Conservation (phyloP, 2,329 filamentous ascomycete species). For the Penicillium palitans region DNA sequence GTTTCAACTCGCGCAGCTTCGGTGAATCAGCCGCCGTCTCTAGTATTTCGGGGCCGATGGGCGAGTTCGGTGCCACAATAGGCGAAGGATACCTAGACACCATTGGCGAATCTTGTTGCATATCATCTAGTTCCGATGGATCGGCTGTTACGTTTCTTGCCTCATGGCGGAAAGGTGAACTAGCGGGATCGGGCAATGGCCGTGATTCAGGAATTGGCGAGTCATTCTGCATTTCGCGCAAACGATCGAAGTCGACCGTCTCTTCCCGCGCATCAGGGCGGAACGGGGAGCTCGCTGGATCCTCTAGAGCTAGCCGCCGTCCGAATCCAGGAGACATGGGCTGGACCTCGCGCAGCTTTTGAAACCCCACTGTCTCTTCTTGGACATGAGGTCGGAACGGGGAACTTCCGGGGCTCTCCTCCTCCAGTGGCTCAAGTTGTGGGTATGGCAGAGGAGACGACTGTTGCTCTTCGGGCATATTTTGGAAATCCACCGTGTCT, state of each 20-base stretch:
- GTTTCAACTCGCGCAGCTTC: constrained; percentile 11
- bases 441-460: constrained; percentile 12
- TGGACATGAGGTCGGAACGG: constrained; percentile 36
- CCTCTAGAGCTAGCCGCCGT: constrained; percentile 16
- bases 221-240: constrained; percentile 15
- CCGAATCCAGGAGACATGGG: constrained; percentile 20
- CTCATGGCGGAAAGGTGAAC: constrained; percentile 39
- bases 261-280: constrained; percentile 33
- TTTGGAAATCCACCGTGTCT: constrained; percentile 33
- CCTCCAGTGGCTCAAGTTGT: constrained; percentile 8
- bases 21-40: constrained; percentile 31
- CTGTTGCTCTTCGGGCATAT: constrained; percentile 17
- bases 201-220: constrained; percentile 17
- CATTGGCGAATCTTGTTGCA: not conserved
- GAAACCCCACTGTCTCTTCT: constrained; percentile 35
- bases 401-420: constrained; percentile 34
- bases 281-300: constrained; percentile 41
- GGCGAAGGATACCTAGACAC: not conserved
- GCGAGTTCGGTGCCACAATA: constrained; percentile 32
- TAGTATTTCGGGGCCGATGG: constrained; percentile 31
- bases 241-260: constrained; percentile 32
- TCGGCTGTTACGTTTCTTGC: constrained; percentile 32
- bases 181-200: constrained; percentile 24
- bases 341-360: constrained; percentile 22
- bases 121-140: constrained; percentile 14